Conservation (phyloP, 192 early-diverging fungal genomes). For the Coemansia erecta region DNA sequence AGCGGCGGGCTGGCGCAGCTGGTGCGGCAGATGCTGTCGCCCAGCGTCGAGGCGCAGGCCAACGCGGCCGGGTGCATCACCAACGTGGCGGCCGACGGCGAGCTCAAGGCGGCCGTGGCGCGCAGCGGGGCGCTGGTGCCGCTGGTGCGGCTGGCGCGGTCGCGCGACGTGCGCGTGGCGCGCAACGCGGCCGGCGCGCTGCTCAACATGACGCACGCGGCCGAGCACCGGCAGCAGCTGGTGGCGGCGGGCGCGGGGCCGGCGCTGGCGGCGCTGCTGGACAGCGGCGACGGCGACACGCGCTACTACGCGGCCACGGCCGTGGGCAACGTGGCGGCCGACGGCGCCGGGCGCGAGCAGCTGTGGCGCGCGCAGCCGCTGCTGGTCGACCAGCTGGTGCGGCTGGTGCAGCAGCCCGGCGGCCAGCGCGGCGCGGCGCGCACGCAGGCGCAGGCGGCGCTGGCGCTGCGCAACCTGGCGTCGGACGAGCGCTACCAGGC, state of each 20-base stretch:
- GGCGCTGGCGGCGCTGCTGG: slow-evolving; percentile 69
- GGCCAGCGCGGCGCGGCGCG: slow-evolving; percentile 64
- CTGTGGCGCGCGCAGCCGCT: slow-evolving; percentile 61
- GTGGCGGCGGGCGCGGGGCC: slow-evolving; percentile 76
- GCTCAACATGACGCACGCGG: slow-evolving; percentile 87
- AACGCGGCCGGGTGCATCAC: slow-evolving; percentile 92
- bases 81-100: slow-evolving; percentile 77
- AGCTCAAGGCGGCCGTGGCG: slow-evolving; percentile 81
- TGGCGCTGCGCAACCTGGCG: slow-evolving; percentile 82
- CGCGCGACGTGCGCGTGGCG: slow-evolving; percentile 77
- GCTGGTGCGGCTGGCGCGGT: slow-evolving; percentile 69
- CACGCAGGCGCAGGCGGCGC: slow-evolving; percentile 77
- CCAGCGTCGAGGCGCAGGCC: slow-evolving; percentile 79
- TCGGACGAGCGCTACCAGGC: slow-evolving; percentile 70
- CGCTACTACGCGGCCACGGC: slow-evolving; percentile 85
- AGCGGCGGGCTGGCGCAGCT: slow-evolving; percentile 73
- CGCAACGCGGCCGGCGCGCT: slow-evolving; percentile 87
- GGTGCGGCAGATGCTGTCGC: slow-evolving; percentile 75
- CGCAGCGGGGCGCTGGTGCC: slow-evolving; percentile 73
- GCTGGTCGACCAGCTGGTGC: slow-evolving; percentile 63
- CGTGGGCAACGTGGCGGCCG: slow-evolving; percentile 81
- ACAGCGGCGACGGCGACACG: slow-evolving; percentile 71
- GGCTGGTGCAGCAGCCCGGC: slow-evolving; percentile 61
- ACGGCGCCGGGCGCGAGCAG: slow-evolving; percentile 60
- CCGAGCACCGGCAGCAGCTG: slow-evolving; percentile 69